Percentiles rank a stretch among this genome's conserved stretches.
Conservation (phyloP, 1,139 yeast genomes). For the Sugiyamaella paludigena region DNA sequence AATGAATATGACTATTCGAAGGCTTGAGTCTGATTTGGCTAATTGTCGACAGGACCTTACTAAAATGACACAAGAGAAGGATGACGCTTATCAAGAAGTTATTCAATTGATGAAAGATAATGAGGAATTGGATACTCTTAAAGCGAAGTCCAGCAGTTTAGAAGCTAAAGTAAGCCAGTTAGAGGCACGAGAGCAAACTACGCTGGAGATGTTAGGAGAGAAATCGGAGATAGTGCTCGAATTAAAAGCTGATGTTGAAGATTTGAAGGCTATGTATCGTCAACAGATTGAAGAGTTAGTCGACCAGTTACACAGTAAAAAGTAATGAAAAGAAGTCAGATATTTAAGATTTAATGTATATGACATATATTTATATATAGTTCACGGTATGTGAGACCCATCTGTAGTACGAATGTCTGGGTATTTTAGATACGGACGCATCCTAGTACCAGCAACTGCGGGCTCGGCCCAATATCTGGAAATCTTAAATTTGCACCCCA, state of each 20-base stretch:
- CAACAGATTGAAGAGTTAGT: conserved; percentile 86
- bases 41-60: conserved; percentile 63
- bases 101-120: conserved; percentile 56
- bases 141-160: conserved; percentile 42
- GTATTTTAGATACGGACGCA: background rate
- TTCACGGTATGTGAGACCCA: background rate
- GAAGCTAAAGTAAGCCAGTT: conserved; percentile 41
- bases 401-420: background rate
- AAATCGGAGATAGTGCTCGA: conserved; percentile 86
- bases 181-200: conserved; percentile 43
- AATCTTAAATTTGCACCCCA: no score
- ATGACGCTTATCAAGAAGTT: conserved; percentile 64
- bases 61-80: conserved; percentile 56
- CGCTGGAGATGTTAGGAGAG: conserved; percentile 80
- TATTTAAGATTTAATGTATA: background rate
- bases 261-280: conserved; percentile 76
- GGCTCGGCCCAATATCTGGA: no score
- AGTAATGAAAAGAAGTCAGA: background rate
- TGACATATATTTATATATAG: no score
- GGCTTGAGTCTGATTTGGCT: conserved; percentile 73
- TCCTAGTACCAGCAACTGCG: no score
- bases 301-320: conserved; percentile 45
- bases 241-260: conserved; percentile 81
- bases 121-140: conserved; percentile 45
- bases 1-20: conserved; percentile 69